Base-by-base conservation (phyloP, 768 basidiomycete genomes). In the Mycena capillaripes region DNA sequence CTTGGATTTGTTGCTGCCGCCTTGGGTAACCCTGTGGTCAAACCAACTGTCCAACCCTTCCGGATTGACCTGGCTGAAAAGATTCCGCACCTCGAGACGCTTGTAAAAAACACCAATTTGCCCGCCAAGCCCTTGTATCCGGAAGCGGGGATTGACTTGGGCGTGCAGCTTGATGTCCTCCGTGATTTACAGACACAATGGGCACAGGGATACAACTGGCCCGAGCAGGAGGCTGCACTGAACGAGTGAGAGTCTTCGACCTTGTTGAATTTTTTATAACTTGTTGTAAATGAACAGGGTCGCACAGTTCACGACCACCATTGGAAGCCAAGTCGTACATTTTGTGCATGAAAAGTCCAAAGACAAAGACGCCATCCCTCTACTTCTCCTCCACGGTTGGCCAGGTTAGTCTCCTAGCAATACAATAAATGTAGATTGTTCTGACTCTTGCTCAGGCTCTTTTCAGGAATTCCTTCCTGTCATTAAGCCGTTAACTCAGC, bases 351-450 rank as follows among this genome's bases (percentile, higher is more conserved):
- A 71, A 57, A 65, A 46, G 44, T 73, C 72, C 1, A 5, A 46
- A 6, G 27, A 59, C 17, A 36, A 52, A 23, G 59, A 71, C 17
- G 73, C 73, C 32, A 66, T 74, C 14, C 73, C 69, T 0, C 42
- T 74, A 5, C 12, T 74, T 2, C 44, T 74, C 21, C 25, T 74
- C 19, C 73, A 74, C 29, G 73, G 73, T 30, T 74, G 73, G 73
- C 69, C 69, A 44, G 72, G 72, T 69, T 32, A 2, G 19, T 46
- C 4, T 4, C 4, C 21, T 21, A 12, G 12, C 8, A 36, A 17
- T 21, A 42, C 10, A 25, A 4, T 23, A 25, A 23, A 1, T 56
- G 8, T 11, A 27, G 7, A 38, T 38, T 40, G 0, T 16, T 50
- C 19, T 27, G 30, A 58, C 2, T 6, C 34, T 34, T 21, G 50